These are phyloP conservation scores for Rubia tinctorum DNA, from an alignment of 305 asterid genomes.

Conservation along the genomic window DNA sequence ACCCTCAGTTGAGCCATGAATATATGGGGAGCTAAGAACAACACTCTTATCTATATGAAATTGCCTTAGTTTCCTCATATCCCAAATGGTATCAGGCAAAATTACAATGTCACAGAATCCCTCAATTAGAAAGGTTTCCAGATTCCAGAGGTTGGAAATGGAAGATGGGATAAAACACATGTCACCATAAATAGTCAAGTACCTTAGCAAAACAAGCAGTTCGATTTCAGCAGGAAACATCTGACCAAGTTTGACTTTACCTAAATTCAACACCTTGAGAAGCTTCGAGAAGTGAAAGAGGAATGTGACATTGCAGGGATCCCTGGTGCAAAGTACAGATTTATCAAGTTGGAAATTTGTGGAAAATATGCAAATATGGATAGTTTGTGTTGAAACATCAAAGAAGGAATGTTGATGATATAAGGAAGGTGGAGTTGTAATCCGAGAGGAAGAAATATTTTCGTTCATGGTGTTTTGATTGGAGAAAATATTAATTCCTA, in stretches of 20 bases:
- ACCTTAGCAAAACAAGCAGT: background rate
- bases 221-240: background rate
- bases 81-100: slow-evolving; percentile 1
- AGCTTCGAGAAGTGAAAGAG: slow-evolving; percentile 4
- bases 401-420: too few species aligned
- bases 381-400: too few species aligned
- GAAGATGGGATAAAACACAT: slow-evolving; percentile 4
- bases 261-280: slow-evolving; percentile 4
- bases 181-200: slow-evolving; percentile 1
- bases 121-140: background rate
- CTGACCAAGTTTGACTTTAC: background rate
- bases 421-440: too few species aligned
- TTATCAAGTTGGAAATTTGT: too few species aligned
- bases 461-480: too few species aligned
- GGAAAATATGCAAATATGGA: too few species aligned
- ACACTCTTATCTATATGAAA: slow-evolving; percentile 2
- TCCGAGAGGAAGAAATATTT: too few species aligned
- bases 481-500: too few species aligned
- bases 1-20: background rate
- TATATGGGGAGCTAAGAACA: background rate
- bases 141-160: background rate
- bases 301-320: slow-evolving; percentile 6
- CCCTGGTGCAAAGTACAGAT: too few species aligned
- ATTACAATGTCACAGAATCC: background rate
- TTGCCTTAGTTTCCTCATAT: slow-evolving; percentile 6